phyloP scores from a whole-genome alignment of 1,284 basidiomycete species.

The Agroathelia rolfsii region DNA sequence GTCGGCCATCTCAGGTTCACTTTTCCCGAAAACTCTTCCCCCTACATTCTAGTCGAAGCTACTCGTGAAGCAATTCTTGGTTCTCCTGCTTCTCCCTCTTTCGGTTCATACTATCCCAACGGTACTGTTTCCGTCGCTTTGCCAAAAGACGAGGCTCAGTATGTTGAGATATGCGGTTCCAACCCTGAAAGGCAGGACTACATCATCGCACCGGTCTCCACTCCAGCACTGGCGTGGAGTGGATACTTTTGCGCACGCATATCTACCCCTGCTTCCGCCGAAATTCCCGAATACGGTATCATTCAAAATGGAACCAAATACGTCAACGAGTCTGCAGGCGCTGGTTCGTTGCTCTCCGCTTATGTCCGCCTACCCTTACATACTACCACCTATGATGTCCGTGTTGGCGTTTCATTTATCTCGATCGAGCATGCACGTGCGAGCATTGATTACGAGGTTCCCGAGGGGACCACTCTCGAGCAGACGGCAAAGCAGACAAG shows the following conservation, averaged over 20 bases:
- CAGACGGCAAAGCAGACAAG: conserved; percentile 50
- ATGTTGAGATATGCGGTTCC: conserved; percentile 59
- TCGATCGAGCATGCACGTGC: conserved; percentile 62
- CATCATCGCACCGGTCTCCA: conserved; percentile 51
- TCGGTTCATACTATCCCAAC: conserved; percentile 51
- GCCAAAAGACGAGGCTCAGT: conserved; percentile 25
- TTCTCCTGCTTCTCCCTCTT: conserved; percentile 45
- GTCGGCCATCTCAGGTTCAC: conserved; percentile 73
- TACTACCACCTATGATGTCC: conserved; percentile 40
- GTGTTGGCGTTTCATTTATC: conserved; percentile 73
- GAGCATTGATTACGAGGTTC: conserved; percentile 55
- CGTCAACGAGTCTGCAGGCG: conserved; percentile 19
- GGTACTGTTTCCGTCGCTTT: conserved; percentile 50
- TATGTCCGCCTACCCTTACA: conserved; percentile 42
- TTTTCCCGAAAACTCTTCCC: conserved; percentile 36
- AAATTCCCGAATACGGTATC: too few species aligned
- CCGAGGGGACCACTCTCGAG: conserved; percentile 51
- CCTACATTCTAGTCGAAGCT: conserved; percentile 65
- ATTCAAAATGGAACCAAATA: conserved; percentile 36
- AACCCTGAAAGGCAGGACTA: conserved; percentile 71
- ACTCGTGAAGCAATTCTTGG: conserved; percentile 55
- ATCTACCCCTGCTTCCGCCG: too few species aligned
- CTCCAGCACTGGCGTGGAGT: conserved; percentile 39
- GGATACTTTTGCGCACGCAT: conserved; percentile 77
- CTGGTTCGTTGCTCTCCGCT: conserved; percentile 42